Evolutionary conservation across 768 basidiomycete species (phyloP).

Genomic region (Dentipellis sp.): DNA sequence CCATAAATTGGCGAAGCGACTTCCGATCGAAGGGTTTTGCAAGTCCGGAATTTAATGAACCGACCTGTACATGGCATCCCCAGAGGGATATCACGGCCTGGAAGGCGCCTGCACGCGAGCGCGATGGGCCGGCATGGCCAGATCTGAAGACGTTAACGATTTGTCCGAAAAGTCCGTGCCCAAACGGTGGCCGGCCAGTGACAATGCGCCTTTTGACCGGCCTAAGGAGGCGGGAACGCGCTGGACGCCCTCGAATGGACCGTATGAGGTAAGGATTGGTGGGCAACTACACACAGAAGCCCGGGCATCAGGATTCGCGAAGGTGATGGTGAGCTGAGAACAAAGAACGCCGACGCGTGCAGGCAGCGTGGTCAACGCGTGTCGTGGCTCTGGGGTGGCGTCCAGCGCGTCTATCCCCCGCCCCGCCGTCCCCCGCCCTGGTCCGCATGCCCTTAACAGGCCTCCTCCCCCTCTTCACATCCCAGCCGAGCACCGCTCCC

Average conservation of each 20-base stretch:
- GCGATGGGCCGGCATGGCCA: not conserved
- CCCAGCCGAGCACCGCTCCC: no score
- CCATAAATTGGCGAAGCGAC: slow-evolving; percentile 2
- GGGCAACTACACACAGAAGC: not conserved
- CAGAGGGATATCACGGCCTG: not conserved
- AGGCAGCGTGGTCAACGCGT: not conserved
- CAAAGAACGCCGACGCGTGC: not conserved
- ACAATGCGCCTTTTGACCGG: not conserved
- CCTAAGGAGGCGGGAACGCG: not conserved
- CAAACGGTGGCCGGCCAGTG: slow-evolving; percentile 1
- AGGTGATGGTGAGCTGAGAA: not conserved
- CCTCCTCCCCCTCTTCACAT: not conserved
- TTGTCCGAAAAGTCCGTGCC: slow-evolving; percentile 2
- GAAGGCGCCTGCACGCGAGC: not conserved
- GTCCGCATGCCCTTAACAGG: not conserved
- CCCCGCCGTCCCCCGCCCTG: not conserved
- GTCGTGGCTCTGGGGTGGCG: not conserved
- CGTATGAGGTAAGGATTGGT: not conserved
- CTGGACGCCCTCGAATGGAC: not conserved
- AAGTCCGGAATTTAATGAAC: not conserved
- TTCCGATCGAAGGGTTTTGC: slow-evolving; percentile 4
- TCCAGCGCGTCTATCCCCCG: not conserved
- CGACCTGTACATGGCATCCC: not conserved
- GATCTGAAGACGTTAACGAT: not conserved
- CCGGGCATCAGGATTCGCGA: not conserved